Conservation (phyloP, 176 grass and related monocot genomes). For the Bolboschoenus planiculmis region DNA sequence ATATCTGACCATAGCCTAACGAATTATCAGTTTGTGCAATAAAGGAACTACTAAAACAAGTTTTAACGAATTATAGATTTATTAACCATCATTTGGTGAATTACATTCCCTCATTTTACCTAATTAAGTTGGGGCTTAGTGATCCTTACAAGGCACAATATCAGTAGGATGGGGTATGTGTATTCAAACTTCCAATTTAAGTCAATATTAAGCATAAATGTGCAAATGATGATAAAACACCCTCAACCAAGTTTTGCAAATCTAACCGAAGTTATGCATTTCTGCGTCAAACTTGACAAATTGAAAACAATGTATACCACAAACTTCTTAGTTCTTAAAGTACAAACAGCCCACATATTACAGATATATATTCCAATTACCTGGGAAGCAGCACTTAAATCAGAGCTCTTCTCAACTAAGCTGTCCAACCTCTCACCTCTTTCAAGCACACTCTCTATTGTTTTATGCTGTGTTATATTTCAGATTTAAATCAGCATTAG, state of each 20-base stretch:
- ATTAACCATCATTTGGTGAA: background rate
- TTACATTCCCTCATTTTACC: background rate
- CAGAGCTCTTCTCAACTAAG: conserved; percentile 98
- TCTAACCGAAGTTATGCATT: background rate
- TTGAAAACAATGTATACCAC: background rate
- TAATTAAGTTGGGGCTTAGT: background rate
- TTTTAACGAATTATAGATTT: background rate
- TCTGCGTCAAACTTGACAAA: background rate
- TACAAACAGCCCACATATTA: background rate
- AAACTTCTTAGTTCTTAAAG: background rate
- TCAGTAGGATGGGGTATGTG: background rate
- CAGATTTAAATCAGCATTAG: conserved; percentile 15
- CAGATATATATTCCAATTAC: conserved; percentile 39
- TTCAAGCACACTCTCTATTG: conserved; percentile 84
- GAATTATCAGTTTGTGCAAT: background rate
- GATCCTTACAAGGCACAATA: background rate
- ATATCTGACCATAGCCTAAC: background rate
- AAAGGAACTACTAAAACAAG: background rate
- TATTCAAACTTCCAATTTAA: background rate
- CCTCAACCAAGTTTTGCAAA: background rate
- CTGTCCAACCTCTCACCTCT: conserved; percentile 96
- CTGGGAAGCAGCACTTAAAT: conserved; percentile 93
- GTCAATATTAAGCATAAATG: background rate
- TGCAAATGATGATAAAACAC: background rate
- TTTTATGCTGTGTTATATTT: conserved; percentile 79